These are phyloP conservation scores for Salvia rosmarinus DNA, from an alignment of 257 asterid species.

Conservation along the genomic window DNA sequence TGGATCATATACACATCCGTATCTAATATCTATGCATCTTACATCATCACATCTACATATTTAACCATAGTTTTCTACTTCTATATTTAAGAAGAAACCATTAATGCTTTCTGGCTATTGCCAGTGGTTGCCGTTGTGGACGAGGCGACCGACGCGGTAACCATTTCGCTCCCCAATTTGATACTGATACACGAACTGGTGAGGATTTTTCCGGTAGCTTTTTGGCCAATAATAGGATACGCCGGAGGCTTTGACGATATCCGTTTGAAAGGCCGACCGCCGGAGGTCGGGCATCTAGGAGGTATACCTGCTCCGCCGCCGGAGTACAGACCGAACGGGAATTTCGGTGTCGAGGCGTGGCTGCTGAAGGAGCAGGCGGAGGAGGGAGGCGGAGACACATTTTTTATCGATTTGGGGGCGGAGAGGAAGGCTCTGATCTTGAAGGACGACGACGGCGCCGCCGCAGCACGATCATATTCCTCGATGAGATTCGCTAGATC, in stretches of 20 bases:
- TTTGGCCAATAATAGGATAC: conserved; percentile 41
- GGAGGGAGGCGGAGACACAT: conserved; percentile 54
- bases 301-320: conserved; percentile 27
- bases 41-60: conserved; percentile 32
- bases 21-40: conserved; percentile 33
- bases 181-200: conserved; percentile 37
- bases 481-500: conserved; percentile 76
- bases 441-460: conserved; percentile 38
- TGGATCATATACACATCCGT: conserved; percentile 14
- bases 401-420: conserved; percentile 52
- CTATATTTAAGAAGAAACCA: not conserved
- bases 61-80: not conserved
- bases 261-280: conserved; percentile 30
- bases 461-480: conserved; percentile 59
- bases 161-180: conserved; percentile 44
- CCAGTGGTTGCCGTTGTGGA: conserved; percentile 61
- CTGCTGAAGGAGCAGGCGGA: conserved; percentile 43
- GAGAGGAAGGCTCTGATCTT: conserved; percentile 75
- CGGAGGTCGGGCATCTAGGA: conserved; percentile 32
- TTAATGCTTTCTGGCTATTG: conserved; percentile 28
- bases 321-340: conserved; percentile 21
- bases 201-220: conserved; percentile 45
- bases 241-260: conserved; percentile 46
- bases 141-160: conserved; percentile 45
- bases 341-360: conserved; percentile 46